A percentile compares a stretch with the other conserved stretches of the same genome.
Evolutionary conservation across 2,329 filamentous ascomycete genomes (phyloP).

Genomic region (Simplicillium aogashimaense): DNA sequence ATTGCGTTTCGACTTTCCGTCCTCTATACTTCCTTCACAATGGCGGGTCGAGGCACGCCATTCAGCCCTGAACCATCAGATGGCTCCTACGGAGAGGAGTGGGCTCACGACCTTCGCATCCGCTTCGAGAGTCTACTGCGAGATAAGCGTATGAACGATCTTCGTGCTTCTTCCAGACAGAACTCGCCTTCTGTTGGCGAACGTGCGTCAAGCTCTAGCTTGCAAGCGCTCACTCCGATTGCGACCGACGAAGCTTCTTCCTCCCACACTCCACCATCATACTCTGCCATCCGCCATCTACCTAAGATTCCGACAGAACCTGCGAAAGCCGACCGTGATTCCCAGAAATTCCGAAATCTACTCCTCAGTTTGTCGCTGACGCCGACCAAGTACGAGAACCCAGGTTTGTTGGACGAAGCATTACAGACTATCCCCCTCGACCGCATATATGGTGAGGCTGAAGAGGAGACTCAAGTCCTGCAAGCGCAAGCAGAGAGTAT

Average conservation of each 20-base stretch:
- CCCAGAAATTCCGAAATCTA: constrained; percentile 70
- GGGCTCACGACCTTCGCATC: constrained; percentile 68
- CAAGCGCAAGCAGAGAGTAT: constrained; percentile 82
- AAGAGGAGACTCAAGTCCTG: constrained; percentile 84
- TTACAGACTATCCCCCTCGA: constrained; percentile 79
- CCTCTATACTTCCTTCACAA: constrained; percentile 8
- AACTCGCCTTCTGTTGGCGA: constrained; percentile 25
- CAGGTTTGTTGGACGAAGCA: constrained; percentile 85
- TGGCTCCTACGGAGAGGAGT: constrained; percentile 54
- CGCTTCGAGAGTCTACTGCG: constrained; percentile 83
- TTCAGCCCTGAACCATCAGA: constrained; percentile 17
- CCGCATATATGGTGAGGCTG: constrained; percentile 84
- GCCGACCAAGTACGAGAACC: constrained; percentile 92
- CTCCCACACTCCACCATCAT: constrained; percentile 31
- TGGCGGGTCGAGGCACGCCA: constrained; percentile 28
- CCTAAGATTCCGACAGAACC: constrained; percentile 63
- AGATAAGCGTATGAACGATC: constrained; percentile 77
- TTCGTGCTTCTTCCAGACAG: constrained; percentile 43
- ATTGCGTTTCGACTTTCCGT: neutral
- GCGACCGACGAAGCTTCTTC: neutral
- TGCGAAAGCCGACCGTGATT: constrained; percentile 49
- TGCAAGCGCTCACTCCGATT: constrained; percentile 21
- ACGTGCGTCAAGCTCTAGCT: constrained; percentile 39
- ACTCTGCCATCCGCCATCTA: constrained; percentile 38
- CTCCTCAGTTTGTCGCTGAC: constrained; percentile 79